Base-by-base conservation (phyloP, 2,329 filamentous ascomycete species). In the Penicillium rolfsii region DNA sequence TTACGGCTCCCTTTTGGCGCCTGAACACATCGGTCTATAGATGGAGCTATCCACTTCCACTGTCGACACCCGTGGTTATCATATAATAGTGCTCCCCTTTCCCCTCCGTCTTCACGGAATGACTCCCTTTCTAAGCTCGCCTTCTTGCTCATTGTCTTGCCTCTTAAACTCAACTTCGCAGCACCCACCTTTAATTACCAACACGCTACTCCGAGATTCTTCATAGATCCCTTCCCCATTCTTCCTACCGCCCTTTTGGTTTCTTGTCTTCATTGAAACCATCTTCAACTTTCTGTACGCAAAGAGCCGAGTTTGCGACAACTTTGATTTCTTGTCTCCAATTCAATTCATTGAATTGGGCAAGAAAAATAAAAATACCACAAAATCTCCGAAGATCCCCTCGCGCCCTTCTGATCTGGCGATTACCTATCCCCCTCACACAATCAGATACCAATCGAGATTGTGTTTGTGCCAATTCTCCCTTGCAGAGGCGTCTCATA, bases 21-120 rank as follows among this genome's bases (percentile, higher is more conserved):
- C 71, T 71, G 73, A 72, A 74, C 72, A 71, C 68, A 71, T 71
- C 70, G 55, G 53, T 57, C 50, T 69, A 69, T 69, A 68, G 67
- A 70, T 67, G 61, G 65, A 67, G 64, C 67, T 72, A 72, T 73
- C 72, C 71, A 73, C 71, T 70, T 53, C 36, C 2, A 26, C 28
- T 52, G 64, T 69, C 60, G 61, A 67, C 58, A 63, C 63, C 64
- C 63, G 61, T 58, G 57, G 9, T 22, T 54, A 55, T 60, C 63
- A 63, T 70, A 69, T 70, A 70, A 69, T 67, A 65, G 41, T 59
- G 69, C 63, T 65, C 43, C 53, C 52, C 35, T 70, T 72, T 70
- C 68, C 71, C 69, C 67, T 64, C 63, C 59, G 55, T 55, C 54
- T 58, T 59, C 46, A 63, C 65, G 58, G 59, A 62, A 63, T 64